Conservation (phyloP, 2,329 filamentous ascomycete species). For the Biscogniauxia mediterranea region DNA sequence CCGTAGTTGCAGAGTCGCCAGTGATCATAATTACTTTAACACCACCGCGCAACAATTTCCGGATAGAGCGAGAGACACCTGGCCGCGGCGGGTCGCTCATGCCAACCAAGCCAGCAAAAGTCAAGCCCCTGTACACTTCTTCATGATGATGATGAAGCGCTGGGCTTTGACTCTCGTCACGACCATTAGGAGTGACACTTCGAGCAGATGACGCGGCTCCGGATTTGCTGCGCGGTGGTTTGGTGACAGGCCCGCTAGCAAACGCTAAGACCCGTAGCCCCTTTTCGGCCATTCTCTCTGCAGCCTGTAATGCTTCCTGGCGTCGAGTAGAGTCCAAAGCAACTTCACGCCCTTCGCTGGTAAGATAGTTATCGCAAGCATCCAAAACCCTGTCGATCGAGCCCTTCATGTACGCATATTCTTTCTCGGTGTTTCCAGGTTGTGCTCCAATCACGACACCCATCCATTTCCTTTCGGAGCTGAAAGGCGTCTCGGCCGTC, state of each 20-base stretch:
- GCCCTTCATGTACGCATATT: constrained; percentile 93
- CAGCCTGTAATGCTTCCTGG: constrained; percentile 73
- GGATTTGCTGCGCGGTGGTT: constrained; percentile 43
- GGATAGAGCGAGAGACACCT: constrained; percentile 85
- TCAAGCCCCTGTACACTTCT: constrained; percentile 76
- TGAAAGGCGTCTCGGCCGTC: constrained; percentile 86
- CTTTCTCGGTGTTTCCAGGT: constrained; percentile 58
- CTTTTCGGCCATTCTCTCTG: constrained; percentile 82
- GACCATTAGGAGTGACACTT: constrained; percentile 50
- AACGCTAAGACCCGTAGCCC: constrained; percentile 90
- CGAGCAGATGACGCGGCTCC: constrained; percentile 37
- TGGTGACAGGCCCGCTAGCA: constrained; percentile 73
- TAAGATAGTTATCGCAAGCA: constrained; percentile 87
- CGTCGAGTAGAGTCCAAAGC: constrained; percentile 75
- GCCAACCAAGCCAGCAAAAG: constrained; percentile 88
- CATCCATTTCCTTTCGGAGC: constrained; percentile 99
- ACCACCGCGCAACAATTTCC: constrained; percentile 85
- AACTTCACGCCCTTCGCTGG: constrained; percentile 80
- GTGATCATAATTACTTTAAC: constrained; percentile 99
- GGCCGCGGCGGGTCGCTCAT: constrained; percentile 96
- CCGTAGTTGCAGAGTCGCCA: constrained; percentile 92
- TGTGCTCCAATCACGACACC: constrained; percentile 78
- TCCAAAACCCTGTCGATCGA: constrained; percentile 83
- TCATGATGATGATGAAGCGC: constrained; percentile 52
- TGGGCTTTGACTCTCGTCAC: constrained; percentile 38